Conservation (phyloP, 257 asterid genomes). For the Dorcoceras hygrometricum region DNA sequence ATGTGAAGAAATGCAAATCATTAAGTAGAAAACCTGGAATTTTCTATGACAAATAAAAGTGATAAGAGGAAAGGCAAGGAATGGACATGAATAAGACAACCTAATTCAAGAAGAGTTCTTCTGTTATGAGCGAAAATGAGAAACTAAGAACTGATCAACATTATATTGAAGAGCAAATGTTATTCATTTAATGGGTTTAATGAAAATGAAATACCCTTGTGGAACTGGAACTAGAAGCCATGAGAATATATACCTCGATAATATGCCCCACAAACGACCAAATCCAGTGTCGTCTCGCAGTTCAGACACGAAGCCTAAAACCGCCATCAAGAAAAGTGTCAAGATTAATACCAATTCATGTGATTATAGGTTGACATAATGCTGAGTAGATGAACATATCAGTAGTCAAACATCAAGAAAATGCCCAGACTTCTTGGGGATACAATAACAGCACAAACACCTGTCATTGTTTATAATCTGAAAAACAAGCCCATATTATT, state of each 20-base stretch:
- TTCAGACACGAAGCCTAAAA: constrained; percentile 67
- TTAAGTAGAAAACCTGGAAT: neutral
- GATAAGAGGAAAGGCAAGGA: neutral
- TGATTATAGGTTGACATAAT: constrained; percentile 4
- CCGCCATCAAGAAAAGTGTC: constrained; percentile 21
- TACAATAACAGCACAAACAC: neutral
- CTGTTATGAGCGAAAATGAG: neutral
- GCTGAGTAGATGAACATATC: constrained; percentile 9
- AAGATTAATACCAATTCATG: constrained; percentile 13
- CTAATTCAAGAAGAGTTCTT: neutral
- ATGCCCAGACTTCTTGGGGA: constrained; percentile 9
- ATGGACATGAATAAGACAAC: neutral
- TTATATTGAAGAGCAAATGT: neutral
- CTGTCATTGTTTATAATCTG: neutral
- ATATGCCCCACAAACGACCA: constrained; percentile 87
- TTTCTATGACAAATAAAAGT: neutral
- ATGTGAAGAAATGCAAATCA: neutral
- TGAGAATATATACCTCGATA: constrained; percentile 64
- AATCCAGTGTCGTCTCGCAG: constrained; percentile 84
- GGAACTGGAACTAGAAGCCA: neutral
- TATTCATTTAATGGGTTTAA: neutral
- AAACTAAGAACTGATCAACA: neutral
- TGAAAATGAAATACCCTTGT: neutral
- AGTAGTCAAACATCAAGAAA: constrained; percentile 18
- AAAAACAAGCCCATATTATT: constrained; percentile 2